Conservation (phyloP, 176 grass and related monocot species). For the Aegilops umbellulata region DNA sequence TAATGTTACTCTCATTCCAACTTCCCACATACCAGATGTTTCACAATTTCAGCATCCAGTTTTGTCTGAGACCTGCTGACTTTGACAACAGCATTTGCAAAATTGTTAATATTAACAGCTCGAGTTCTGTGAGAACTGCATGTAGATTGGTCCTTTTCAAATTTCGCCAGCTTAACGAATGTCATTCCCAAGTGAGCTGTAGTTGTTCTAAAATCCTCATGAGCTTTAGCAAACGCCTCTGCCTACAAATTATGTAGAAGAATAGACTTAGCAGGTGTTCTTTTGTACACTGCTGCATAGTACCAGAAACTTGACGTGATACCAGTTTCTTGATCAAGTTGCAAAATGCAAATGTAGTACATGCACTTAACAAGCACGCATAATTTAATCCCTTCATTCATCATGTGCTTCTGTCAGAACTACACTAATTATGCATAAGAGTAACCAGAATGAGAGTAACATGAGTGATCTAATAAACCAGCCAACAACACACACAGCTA, state of each 20-base stretch:
- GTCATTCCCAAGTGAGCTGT: conserved; percentile 78
- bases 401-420: not conserved
- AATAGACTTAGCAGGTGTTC: conserved; percentile 7
- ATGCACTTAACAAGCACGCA: conserved; percentile 3
- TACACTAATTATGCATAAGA: conserved; percentile 6
- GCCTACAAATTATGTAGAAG: conserved; percentile 48
- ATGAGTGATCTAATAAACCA: not conserved
- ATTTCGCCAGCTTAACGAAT: conserved; percentile 83
- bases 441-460: not conserved
- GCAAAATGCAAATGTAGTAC: not conserved
- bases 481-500: conserved; percentile 12
- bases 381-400: not conserved
- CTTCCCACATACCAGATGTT: conserved; percentile 64
- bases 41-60: conserved; percentile 59
- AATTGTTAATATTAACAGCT: conserved; percentile 63
- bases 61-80: conserved; percentile 71
- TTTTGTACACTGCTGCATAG: not conserved
- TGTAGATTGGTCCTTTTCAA: conserved; percentile 60
- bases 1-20: conserved; percentile 11
- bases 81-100: conserved; percentile 67
- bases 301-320: not conserved
- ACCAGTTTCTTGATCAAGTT: conserved; percentile 5
- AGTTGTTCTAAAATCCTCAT: conserved; percentile 69
- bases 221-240: conserved; percentile 61
- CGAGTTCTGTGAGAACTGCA: conserved; percentile 60